Percentiles rank a stretch among this genome's conserved stretches.
These are phyloP conservation scores for Quercus lobata DNA, from an alignment of 331 rosid species.

Conservation along the genomic window DNA sequence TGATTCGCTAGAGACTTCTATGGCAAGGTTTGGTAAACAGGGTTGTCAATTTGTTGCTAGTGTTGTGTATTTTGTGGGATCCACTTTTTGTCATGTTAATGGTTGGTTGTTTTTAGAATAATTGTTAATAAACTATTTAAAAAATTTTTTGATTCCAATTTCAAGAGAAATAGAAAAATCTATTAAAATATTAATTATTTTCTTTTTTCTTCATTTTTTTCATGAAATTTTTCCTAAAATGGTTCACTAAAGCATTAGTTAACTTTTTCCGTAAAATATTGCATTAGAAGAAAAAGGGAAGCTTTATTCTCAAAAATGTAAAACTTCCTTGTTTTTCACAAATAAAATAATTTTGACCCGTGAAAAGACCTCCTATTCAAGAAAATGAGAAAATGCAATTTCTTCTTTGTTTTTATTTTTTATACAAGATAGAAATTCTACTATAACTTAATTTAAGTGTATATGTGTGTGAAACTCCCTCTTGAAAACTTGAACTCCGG, in stretches of 20 bases:
- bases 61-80: neutral
- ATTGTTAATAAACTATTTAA: no score
- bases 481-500: accelerated
- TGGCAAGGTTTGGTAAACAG: neutral
- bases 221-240: no score
- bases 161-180: accelerated
- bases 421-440: no score
- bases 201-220: no score
- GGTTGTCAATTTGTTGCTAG: neutral
- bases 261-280: no score
- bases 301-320: neutral
- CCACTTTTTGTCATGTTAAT: neutral
- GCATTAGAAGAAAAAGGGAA: neutral
- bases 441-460: no score
- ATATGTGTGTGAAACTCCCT: no score
- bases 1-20: neutral
- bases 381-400: slow-evolving; percentile 1
- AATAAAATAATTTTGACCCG: slow-evolving; percentile 14
- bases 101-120: no score
- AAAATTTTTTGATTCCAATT: no score
- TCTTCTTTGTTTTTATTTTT: neutral
- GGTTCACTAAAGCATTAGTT: no score
- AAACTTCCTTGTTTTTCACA: neutral
- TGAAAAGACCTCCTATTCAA: slow-evolving; percentile 5
- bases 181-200: no score